Percentiles rank a stretch among this genome's conserved stretches.
These are phyloP conservation scores for Plasmodium adleri DNA, from an alignment of 169 alveolate species.

Conservation along the genomic window DNA sequence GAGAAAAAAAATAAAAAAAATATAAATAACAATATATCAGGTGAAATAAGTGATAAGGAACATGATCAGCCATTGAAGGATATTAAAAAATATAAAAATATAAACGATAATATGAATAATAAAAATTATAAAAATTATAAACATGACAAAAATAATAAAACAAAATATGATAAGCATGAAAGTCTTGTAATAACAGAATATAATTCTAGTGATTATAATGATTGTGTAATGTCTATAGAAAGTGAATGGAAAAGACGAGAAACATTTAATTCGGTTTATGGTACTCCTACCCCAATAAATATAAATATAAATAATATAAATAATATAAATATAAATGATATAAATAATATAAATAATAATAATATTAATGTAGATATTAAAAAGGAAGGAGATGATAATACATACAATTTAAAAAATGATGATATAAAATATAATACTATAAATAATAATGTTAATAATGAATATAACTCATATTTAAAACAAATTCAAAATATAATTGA, in stretches of 20 bases:
- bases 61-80: not conserved
- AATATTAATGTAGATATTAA: not conserved
- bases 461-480: not conserved
- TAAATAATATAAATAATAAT: no score
- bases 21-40: not conserved
- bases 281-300: no score
- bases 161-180: not conserved
- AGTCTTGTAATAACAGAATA: not conserved
- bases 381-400: not conserved
- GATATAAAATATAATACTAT: not conserved
- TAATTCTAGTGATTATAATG: no score
- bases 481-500: conserved; percentile 17
- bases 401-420: not conserved
- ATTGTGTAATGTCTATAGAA: no score
- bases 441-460: not conserved
- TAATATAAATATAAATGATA: no score
- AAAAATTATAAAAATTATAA: not conserved
- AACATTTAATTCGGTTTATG: no score
- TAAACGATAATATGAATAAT: not conserved
- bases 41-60: not conserved
- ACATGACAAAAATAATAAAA: not conserved
- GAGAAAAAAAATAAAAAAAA: conserved; percentile 4
- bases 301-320: no score
- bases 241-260: no score
- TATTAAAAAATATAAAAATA: not conserved